Conservation (phyloP, 805 yeast species). For the Cyberlindnera nakhonratchasimensis region DNA sequence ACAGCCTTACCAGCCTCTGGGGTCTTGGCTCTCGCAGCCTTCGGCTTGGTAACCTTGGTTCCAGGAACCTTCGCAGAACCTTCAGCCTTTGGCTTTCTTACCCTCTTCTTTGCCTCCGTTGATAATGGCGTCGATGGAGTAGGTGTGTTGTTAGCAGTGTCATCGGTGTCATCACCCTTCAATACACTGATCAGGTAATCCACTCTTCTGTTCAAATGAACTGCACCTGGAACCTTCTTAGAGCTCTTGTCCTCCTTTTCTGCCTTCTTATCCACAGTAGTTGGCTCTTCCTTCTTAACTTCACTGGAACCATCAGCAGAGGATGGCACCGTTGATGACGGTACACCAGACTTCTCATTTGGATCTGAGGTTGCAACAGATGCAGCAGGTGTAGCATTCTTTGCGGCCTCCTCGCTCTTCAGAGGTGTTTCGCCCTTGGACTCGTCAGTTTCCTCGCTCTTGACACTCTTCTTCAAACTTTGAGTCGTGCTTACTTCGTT, state of each 20-base stretch:
- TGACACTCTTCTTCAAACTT: constrained; percentile 31
- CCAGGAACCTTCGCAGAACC: constrained; percentile 19
- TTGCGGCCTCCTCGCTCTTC: not conserved
- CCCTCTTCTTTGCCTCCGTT: constrained; percentile 24
- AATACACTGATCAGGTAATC: constrained; percentile 78
- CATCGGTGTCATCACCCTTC: constrained; percentile 48
- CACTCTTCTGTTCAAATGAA: constrained; percentile 86
- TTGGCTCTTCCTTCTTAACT: constrained; percentile 5
- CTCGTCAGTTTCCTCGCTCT: constrained; percentile 8
- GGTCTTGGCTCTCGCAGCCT: constrained; percentile 16
- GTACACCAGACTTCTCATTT: not conserved
- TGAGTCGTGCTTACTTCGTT: constrained; percentile 39
- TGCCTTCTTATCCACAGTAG: constrained; percentile 1
- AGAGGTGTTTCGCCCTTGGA: constrained; percentile 2
- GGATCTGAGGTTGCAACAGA: constrained; percentile 1
- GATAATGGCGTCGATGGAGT: constrained; percentile 31
- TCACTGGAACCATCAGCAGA: constrained; percentile 4
- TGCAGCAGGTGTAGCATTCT: constrained; percentile 1
- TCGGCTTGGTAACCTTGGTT: constrained; percentile 14
- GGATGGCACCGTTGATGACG: not conserved
- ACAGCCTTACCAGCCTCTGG: constrained; percentile 27
- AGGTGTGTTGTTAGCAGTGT: constrained; percentile 28
- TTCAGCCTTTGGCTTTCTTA: constrained; percentile 27
- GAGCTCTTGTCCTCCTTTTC: constrained; percentile 26
- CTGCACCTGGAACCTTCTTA: constrained; percentile 85